Conservation (phyloP, 1,139 yeast genomes). For the Hemisphaericaspora lyxosophila region DNA sequence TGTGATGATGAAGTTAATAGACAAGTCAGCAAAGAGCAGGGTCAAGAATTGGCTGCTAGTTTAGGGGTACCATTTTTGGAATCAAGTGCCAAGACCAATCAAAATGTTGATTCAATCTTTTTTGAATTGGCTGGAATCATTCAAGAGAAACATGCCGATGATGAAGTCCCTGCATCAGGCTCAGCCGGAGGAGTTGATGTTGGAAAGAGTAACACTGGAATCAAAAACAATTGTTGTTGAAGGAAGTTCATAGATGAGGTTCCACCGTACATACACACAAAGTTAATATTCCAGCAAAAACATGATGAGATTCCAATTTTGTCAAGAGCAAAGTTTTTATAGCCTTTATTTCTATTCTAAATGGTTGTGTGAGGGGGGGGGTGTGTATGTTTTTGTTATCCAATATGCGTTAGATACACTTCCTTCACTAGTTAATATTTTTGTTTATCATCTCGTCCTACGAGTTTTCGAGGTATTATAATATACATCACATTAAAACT, state of each 20-base stretch:
- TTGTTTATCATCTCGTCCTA: not conserved
- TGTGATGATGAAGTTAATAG: slow-evolving; percentile 80
- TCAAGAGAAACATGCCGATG: slow-evolving; percentile 69
- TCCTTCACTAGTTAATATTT: no score
- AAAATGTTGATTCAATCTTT: slow-evolving; percentile 89
- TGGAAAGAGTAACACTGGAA: slow-evolving; percentile 31
- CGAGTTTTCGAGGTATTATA: not conserved
- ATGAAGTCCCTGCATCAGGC: slow-evolving; percentile 23
- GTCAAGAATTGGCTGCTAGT: slow-evolving; percentile 84
- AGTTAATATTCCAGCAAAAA: no score
- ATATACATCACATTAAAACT: slow-evolving; percentile 1
- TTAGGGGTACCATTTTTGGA: slow-evolving; percentile 89
- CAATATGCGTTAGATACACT: no score
- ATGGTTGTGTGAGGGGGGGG: no score
- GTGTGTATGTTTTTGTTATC: no score
- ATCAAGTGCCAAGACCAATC: slow-evolving; percentile 92
- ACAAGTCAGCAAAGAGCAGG: slow-evolving; percentile 84
- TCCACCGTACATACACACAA: no score
- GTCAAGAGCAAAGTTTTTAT: no score
- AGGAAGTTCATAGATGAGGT: no score
- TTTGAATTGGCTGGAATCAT: slow-evolving; percentile 86
- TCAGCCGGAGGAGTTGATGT: slow-evolving; percentile 47
- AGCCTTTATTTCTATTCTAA: no score
- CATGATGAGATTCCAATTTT: no score
- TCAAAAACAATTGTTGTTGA: slow-evolving; percentile 43